Evolutionary conservation across 306 rosid species (phyloP).

Genomic region (Oemleria cerasiformis): DNA sequence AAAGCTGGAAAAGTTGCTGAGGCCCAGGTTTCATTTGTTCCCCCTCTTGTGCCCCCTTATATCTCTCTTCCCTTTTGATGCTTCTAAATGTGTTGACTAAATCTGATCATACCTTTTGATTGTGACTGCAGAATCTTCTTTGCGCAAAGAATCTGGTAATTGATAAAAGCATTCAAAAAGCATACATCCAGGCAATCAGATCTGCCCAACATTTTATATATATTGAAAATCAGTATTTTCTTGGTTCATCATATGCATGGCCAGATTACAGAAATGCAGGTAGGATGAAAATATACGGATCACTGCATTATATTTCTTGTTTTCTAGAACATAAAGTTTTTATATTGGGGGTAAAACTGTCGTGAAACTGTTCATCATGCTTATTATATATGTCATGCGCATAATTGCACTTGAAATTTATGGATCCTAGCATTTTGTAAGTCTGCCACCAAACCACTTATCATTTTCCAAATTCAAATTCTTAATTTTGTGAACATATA

Average conservation of each 20-base stretch:
- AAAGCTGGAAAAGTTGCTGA: constrained; percentile 39
- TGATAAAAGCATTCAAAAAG: constrained; percentile 92
- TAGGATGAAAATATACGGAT: constrained; percentile 31
- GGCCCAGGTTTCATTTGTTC: constrained; percentile 43
- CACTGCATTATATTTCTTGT: constrained; percentile 14
- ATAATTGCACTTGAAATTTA: not conserved
- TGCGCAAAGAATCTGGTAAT: constrained; percentile 64
- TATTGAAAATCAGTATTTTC: constrained; percentile 90
- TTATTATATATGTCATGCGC: not conserved
- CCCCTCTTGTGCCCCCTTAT: constrained; percentile 7
- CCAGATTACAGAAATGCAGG: constrained; percentile 82
- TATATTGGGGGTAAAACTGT: not conserved
- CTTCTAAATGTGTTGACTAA: not conserved
- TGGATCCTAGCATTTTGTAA: not conserved
- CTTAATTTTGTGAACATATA: constrained; percentile 11
- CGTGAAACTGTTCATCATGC: not conserved
- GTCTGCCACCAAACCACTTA: not conserved
- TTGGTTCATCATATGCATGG: constrained; percentile 95
- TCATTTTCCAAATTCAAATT: constrained; percentile 8
- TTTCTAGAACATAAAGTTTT: not conserved
- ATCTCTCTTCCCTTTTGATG: constrained; percentile 17
- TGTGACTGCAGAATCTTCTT: constrained; percentile 73
- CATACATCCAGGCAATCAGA: constrained; percentile 91
- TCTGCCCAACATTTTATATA: constrained; percentile 92
- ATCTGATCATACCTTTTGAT: constrained; percentile 18